Evolutionary conservation across 2,329 filamentous ascomycete genomes (phyloP).

Genomic region (Dactylonectria estremocensis): DNA sequence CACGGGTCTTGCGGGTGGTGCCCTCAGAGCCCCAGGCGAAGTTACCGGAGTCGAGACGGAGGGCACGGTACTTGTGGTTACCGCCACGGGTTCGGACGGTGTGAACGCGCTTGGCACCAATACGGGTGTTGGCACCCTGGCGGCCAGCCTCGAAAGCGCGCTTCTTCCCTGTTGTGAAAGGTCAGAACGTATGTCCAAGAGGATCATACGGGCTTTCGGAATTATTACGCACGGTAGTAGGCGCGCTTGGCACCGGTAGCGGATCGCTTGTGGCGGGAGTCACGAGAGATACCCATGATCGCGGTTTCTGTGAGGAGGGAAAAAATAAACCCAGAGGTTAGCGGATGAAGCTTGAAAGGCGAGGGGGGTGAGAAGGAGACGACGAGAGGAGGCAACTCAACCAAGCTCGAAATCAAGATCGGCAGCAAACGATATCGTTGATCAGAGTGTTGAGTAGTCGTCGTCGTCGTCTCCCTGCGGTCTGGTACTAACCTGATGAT

Average conservation of each 20-base stretch:
- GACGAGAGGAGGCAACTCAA: slow-evolving; percentile 39
- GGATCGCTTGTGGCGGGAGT: slow-evolving; percentile 99
- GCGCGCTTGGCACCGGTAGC: slow-evolving; percentile 98
- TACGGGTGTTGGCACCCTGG: slow-evolving; percentile 99
- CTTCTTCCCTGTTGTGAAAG: slow-evolving; percentile 87
- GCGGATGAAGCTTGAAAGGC: slow-evolving; percentile 23
- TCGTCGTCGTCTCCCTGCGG: slow-evolving; percentile 33
- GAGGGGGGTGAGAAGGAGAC: slow-evolving; percentile 23
- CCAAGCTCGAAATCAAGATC: slow-evolving; percentile 41
- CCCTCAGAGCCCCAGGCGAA: slow-evolving; percentile 99
- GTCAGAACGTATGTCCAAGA: slow-evolving; percentile 79
- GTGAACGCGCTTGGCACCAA: slow-evolving; percentile 96
- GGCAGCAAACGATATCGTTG: slow-evolving; percentile 40
- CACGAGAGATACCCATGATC: slow-evolving; percentile 99
- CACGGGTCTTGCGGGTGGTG: slow-evolving; percentile 98
- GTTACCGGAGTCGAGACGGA: slow-evolving; percentile 98
- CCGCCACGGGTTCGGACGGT: slow-evolving; percentile 97
- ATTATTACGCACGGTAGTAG: slow-evolving; percentile 82
- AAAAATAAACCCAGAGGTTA: slow-evolving; percentile 43
- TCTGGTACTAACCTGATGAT: slow-evolving; percentile 64
- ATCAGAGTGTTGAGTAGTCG: slow-evolving; percentile 39
- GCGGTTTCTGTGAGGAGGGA: slow-evolving; percentile 71
- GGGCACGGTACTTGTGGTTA: slow-evolving; percentile 99
- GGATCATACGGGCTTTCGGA: slow-evolving; percentile 78
- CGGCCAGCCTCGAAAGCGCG: slow-evolving; percentile 99